These are phyloP conservation scores for Rhododendron ferrugineum DNA, from an alignment of 148 eudicot genomes.

Conservation along the genomic window DNA sequence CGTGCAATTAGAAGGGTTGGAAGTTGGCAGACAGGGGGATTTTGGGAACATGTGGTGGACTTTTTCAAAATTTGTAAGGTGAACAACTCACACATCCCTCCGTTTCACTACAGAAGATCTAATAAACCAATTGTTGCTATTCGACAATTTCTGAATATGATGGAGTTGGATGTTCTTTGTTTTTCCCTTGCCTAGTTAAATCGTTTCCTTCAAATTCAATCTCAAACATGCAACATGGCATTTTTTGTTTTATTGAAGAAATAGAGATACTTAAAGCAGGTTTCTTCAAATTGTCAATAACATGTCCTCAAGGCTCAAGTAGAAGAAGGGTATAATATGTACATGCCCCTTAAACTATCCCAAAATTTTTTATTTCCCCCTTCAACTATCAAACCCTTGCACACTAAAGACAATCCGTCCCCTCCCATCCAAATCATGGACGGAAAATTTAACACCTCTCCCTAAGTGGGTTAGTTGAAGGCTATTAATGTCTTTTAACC, in stretches of 20 bases:
- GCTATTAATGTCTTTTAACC: too few relatives aligned
- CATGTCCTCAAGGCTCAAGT: neutral
- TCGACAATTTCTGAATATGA: neutral
- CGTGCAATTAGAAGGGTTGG: too few relatives aligned
- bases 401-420: too few relatives aligned
- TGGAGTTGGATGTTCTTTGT: neutral
- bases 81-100: neutral
- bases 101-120: neutral
- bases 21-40: neutral
- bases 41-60: neutral
- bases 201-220: neutral
- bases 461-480: too few relatives aligned
- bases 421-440: too few relatives aligned
- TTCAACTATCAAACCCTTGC: too few relatives aligned
- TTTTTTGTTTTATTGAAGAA: slow-evolving; percentile 5
- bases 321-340: neutral
- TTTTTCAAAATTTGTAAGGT: too few relatives aligned
- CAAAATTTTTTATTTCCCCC: too few relatives aligned
- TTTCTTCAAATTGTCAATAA: slow-evolving; percentile 4
- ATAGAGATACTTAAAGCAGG: neutral
- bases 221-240: neutral
- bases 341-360: too few relatives aligned
- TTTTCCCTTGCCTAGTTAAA: neutral
- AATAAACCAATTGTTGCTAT: neutral
- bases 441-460: too few relatives aligned